phyloP scores from a whole-genome alignment of 352 stramenopile species.

The Phytopythium boreale region DNA sequence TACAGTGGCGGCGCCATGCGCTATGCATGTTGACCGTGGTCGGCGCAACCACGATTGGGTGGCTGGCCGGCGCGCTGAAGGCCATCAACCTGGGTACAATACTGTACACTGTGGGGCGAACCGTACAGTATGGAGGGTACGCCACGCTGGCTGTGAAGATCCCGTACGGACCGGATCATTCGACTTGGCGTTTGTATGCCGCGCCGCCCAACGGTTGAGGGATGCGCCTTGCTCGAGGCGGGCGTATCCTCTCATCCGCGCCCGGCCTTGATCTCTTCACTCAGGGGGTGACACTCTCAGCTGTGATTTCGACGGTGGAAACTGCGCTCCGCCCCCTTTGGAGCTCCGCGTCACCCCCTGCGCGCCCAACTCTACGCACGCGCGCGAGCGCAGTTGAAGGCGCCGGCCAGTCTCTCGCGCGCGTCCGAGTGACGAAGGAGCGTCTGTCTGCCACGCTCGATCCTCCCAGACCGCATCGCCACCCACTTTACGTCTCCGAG shows the following conservation, averaged over 20 bases:
- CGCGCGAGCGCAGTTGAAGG: conserved; percentile 8
- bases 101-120: neutral
- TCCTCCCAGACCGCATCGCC: neutral
- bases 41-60: neutral
- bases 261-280: conserved; percentile 1
- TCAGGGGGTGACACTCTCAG: neutral
- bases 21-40: neutral
- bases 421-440: neutral
- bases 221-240: neutral
- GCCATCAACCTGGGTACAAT: neutral
- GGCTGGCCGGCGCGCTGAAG: neutral
- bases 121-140: neutral
- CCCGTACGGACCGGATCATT: no score
- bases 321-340: neutral
- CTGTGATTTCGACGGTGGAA: conserved; percentile 2
- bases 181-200: neutral
- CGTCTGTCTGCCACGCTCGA: neutral
- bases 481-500: neutral
- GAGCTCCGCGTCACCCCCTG: neutral
- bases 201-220: neutral
- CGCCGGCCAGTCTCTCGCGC: conserved; percentile 4
- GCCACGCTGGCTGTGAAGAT: neutral
- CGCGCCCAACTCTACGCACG: neutral
- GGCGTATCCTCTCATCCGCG: no score
- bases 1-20: neutral